A percentile compares a stretch with the other conserved stretches of the same genome.
phyloP scores from a whole-genome alignment of 805 yeast species.

The Vanderwaltozyma polyspora region DNA sequence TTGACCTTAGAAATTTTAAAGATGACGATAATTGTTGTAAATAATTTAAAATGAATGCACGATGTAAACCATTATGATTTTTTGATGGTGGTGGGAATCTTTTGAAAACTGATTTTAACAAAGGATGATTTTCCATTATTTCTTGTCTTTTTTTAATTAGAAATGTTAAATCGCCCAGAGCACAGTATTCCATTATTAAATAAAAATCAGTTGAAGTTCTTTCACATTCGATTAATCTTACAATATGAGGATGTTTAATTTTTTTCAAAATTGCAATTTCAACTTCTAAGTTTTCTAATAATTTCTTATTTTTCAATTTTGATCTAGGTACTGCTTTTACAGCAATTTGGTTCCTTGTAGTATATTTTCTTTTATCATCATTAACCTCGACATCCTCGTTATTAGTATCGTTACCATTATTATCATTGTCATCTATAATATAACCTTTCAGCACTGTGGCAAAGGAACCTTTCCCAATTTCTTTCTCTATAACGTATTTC shows the following conservation, averaged over 20 bases:
- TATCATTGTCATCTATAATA: slow-evolving; percentile 21
- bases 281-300: slow-evolving; percentile 81
- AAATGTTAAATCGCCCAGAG: slow-evolving; percentile 85
- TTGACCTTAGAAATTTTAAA: slow-evolving; percentile 65
- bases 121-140: slow-evolving; percentile 62
- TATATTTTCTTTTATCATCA: slow-evolving; percentile 28
- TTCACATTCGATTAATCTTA: slow-evolving; percentile 70
- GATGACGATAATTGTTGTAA: slow-evolving; percentile 81
- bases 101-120: slow-evolving; percentile 61
- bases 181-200: slow-evolving; percentile 91
- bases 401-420: slow-evolving; percentile 4
- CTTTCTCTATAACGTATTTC: slow-evolving; percentile 29
- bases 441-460: slow-evolving; percentile 89
- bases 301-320: slow-evolving; percentile 72
- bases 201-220: slow-evolving; percentile 73
- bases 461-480: slow-evolving; percentile 92
- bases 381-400: slow-evolving; percentile 4
- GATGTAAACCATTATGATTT: slow-evolving; percentile 68
- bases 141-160: slow-evolving; percentile 71
- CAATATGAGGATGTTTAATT: slow-evolving; percentile 88
- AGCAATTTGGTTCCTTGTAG: slow-evolving; percentile 61
- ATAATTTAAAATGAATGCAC: slow-evolving; percentile 69
- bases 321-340: slow-evolving; percentile 79
- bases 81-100: slow-evolving; percentile 73
- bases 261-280: slow-evolving; percentile 84